Base-by-base conservation (phyloP, 495 filamentous ascomycete species). In the Xylaria grammica region DNA sequence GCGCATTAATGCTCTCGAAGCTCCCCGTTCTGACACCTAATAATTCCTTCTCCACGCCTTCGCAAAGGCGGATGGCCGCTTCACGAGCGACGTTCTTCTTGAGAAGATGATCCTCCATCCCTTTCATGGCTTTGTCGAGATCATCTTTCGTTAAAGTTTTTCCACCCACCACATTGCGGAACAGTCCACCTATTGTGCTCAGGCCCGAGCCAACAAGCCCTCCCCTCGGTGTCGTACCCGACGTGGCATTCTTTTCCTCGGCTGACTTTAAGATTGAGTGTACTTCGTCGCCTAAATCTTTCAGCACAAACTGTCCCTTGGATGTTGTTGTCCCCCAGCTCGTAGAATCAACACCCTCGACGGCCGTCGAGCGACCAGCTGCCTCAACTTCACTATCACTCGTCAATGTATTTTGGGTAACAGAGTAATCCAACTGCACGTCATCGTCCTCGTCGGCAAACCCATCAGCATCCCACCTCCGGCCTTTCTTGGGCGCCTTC, bases 21-120 rank as follows among this genome's bases (percentile, higher is more conserved):
- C 83, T 95, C 19, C 86, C 91, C 3, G 95, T 99, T 82, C 95
- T 97, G 54, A 94, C 87, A 5, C 95, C 93, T 30, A 97, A 79
- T 26, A 99, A 83, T 66, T 96, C 92, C 62, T 88, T 88, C 75
- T 97, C 89, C 9, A 98, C 94, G 36, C 92, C 91, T 54, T 96
- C 91, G 74, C 93, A 97, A 40, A 99, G 81, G 55, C 95, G 90
- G 38, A 96, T 84, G 8, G 95, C 96, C 32, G 95, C 95, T 79
- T 97, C 94, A 44, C 91, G 89, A 8, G 95, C 96, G 49, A 99
- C 94, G 70, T 99, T 99, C 83, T 99, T 99, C 76, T 89, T 90
- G 49, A 97, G 75, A 5, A 99, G 83, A 78, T 98, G 96, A 57
- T 96, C 93, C 66, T 96, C 91, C 95, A 99, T 98, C 6, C 88